Conservation (phyloP, 2,329 filamentous ascomycete genomes). For the Lasiodiplodia sp. region DNA sequence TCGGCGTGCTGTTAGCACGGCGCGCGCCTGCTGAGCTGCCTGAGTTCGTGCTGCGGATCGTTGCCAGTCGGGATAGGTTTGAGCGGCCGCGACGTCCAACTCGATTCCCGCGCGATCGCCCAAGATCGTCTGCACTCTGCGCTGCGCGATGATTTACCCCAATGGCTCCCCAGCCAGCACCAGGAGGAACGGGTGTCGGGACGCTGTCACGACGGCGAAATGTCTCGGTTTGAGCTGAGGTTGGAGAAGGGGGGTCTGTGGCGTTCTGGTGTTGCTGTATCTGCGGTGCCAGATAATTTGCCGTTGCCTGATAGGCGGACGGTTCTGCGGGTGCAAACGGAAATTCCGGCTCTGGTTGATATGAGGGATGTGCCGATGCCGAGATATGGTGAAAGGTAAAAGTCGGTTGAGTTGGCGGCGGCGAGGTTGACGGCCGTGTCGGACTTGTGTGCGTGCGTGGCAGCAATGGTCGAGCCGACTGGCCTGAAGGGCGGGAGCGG, state of each 20-base stretch:
- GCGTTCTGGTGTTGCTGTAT: neutral
- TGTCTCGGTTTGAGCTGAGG: neutral
- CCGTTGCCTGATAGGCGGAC: conserved; percentile 5
- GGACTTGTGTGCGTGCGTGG: conserved; percentile 23
- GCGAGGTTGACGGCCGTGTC: conserved; percentile 15
- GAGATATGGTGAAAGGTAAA: neutral
- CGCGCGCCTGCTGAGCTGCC: neutral
- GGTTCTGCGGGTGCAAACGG: neutral
- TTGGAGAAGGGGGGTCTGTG: neutral
- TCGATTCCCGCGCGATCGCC: neutral
- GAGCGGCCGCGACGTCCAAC: neutral
- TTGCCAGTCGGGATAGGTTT: conserved; percentile 1
- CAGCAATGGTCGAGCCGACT: neutral
- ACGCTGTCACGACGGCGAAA: conserved; percentile 22
- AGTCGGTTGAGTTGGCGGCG: conserved; percentile 3
- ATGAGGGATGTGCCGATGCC: conserved; percentile 1
- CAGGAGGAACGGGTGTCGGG: conserved; percentile 1
- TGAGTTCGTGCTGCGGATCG: conserved; percentile 18
- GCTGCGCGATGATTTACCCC: conserved; percentile 16
- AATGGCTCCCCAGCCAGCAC: neutral
- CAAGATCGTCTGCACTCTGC: conserved; percentile 25
- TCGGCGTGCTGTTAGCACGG: conserved; percentile 3
- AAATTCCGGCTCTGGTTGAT: neutral
- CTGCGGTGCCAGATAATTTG: neutral
- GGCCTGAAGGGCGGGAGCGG: conserved; percentile 8